A percentile compares a stretch with the other conserved stretches of the same genome.
These are phyloP conservation scores for Hypoxylon sp. DNA, from an alignment of 2,329 filamentous ascomycete genomes.

Conservation along the genomic window DNA sequence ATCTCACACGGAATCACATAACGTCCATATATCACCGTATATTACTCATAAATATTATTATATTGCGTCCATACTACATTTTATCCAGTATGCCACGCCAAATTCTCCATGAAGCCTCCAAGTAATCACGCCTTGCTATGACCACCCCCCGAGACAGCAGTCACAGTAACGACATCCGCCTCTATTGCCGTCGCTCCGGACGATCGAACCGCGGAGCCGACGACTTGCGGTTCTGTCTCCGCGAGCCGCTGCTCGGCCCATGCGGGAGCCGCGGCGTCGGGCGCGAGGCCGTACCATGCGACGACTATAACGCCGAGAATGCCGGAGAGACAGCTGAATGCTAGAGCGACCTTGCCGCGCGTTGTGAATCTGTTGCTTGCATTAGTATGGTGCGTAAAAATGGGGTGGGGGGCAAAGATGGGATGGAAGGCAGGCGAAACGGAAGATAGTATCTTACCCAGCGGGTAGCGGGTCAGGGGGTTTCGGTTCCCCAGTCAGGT, in stretches of 20 bases:
- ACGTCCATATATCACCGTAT: not conserved
- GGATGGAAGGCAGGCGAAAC: not conserved
- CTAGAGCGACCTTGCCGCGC: constrained; percentile 79
- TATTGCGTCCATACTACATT: not conserved
- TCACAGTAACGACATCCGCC: constrained; percentile 29
- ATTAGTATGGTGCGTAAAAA: constrained; percentile 22
- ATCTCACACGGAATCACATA: not conserved
- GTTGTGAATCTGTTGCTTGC: constrained; percentile 70
- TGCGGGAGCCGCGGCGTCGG: constrained; percentile 39
- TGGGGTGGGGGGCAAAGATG: too few species aligned
- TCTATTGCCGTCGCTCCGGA: constrained; percentile 26
- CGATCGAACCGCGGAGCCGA: constrained; percentile 11
- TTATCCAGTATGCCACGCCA: not conserved
- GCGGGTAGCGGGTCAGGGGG: constrained; percentile 71
- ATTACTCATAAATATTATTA: constrained; percentile 9
- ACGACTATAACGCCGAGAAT: constrained; percentile 78
- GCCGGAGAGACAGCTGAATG: constrained; percentile 79
- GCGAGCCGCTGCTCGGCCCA: constrained; percentile 27
- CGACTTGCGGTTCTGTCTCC: constrained; percentile 30
- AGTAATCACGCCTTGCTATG: constrained; percentile 19
- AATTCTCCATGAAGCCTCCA: not conserved
- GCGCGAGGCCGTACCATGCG: constrained; percentile 73
- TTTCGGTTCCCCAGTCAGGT: constrained; percentile 73
- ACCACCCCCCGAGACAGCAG: constrained; percentile 22
- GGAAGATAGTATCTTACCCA: constrained; percentile 63